These are phyloP conservation scores for Hemileccinum rubropunctum DNA, from an alignment of 768 basidiomycete genomes.

Conservation along the genomic window DNA sequence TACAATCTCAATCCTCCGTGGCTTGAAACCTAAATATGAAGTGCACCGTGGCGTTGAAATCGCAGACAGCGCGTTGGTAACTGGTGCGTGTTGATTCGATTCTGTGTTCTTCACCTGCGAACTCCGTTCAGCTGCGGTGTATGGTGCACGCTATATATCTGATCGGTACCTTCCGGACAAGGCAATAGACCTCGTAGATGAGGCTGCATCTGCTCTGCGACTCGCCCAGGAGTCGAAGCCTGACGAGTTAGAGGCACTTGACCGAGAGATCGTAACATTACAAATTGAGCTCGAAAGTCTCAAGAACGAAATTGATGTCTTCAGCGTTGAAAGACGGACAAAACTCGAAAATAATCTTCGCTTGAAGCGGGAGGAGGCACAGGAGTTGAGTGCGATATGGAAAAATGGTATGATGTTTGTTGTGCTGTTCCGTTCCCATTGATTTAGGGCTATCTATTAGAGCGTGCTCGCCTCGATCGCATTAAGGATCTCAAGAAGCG, in stretches of 20 bases:
- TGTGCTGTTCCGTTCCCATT: background rate
- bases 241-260: constrained; percentile 76
- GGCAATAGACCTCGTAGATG: constrained; percentile 90
- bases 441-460: constrained; percentile 30
- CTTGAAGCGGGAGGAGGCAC: constrained; percentile 60
- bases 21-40: constrained; percentile 81
- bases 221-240: constrained; percentile 90
- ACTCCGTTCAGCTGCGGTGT: constrained; percentile 63
- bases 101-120: background rate
- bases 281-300: constrained; percentile 89
- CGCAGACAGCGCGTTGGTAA: constrained; percentile 83
- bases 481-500: constrained; percentile 71
- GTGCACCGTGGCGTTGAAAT: constrained; percentile 95
- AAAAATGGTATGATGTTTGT: constrained; percentile 48
- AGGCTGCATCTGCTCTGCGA: constrained; percentile 83
- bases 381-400: constrained; percentile 64
- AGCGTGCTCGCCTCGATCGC: constrained; percentile 64
- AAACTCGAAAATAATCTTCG: constrained; percentile 66
- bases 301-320: constrained; percentile 84
- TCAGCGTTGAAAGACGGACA: constrained; percentile 69
- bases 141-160: constrained; percentile 80
- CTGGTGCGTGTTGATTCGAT: constrained; percentile 43
- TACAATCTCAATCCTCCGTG: constrained; percentile 84
- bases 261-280: constrained; percentile 80
- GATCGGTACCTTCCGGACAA: constrained; percentile 90